These are phyloP conservation scores for Penicillium malachiteum DNA, from an alignment of 495 filamentous ascomycete species.

Conservation along the genomic window DNA sequence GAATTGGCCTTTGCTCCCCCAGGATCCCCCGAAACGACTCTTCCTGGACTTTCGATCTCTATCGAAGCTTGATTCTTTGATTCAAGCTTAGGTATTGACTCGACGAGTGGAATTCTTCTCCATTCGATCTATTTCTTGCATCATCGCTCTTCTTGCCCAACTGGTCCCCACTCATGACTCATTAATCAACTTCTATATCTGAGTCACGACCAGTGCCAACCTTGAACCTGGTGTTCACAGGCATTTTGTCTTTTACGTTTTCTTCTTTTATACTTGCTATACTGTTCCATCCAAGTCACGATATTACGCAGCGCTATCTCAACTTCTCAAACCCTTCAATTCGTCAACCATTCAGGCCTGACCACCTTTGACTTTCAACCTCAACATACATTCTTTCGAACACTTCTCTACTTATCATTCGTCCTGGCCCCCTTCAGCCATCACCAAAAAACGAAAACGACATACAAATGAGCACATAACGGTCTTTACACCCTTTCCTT, in stretches of 20 bases:
- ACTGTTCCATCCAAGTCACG: conserved; percentile 38
- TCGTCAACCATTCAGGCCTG: conserved; percentile 13
- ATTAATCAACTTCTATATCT: conserved; percentile 33
- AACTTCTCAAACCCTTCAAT: conserved; percentile 18
- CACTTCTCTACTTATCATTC: conserved; percentile 33
- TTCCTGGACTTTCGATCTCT: not conserved
- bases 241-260: conserved; percentile 25
- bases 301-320: conserved; percentile 52
- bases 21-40: conserved; percentile 23
- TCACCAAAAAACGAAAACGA: conserved; percentile 43
- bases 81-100: conserved; percentile 22
- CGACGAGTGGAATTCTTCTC: conserved; percentile 6
- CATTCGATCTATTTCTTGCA: conserved; percentile 18
- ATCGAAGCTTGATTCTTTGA: not conserved
- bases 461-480: conserved; percentile 68
- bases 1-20: conserved; percentile 34
- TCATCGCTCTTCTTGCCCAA: conserved; percentile 8
- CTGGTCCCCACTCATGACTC: conserved; percentile 36
- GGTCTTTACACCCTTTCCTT: conserved; percentile 54
- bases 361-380: conserved; percentile 8
- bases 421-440: conserved; percentile 34
- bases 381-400: conserved; percentile 40
- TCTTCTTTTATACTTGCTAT: conserved; percentile 21
- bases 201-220: conserved; percentile 37
- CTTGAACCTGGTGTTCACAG: conserved; percentile 47